Conservation (phyloP, 495 filamentous ascomycete genomes). For the Niebla homalea region DNA sequence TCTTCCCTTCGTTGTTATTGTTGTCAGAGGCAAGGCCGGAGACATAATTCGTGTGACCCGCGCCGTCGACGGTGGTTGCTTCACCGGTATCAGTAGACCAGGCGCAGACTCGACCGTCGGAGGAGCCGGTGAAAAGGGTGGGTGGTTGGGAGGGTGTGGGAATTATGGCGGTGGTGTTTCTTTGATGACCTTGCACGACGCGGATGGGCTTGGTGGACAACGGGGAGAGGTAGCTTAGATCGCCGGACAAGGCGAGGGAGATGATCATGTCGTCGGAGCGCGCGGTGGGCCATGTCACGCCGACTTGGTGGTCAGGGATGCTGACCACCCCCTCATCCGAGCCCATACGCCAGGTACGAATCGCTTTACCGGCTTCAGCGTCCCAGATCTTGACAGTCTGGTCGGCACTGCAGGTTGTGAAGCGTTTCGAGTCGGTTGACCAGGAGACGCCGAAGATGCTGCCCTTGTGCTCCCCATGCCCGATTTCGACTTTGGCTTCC, state of each 20-base stretch:
- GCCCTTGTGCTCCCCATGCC: conserved; percentile 74
- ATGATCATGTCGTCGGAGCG: conserved; percentile 77
- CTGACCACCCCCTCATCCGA: conserved; percentile 54
- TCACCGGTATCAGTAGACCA: conserved; percentile 64
- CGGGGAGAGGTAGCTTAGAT: conserved; percentile 76
- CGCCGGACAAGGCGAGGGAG: conserved; percentile 73
- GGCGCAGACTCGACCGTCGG: conserved; percentile 69
- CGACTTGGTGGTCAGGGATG: conserved; percentile 79
- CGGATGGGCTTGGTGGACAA: conserved; percentile 52
- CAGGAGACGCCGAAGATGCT: conserved; percentile 88
- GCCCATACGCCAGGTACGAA: conserved; percentile 79
- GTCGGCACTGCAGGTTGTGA: conserved; percentile 87
- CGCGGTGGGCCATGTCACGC: conserved; percentile 80
- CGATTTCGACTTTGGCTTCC: conserved; percentile 61
- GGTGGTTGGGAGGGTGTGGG: conserved; percentile 27
- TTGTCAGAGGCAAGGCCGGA: conserved; percentile 52
- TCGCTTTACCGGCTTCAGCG: conserved; percentile 58
- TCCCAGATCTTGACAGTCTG: conserved; percentile 88
- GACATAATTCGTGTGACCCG: conserved; percentile 69
- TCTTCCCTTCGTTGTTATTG: conserved; percentile 28
- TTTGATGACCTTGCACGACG: conserved; percentile 85
- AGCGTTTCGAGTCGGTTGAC: conserved; percentile 74
- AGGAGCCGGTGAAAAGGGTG: conserved; percentile 78
- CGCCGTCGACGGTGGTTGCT: conserved; percentile 58
- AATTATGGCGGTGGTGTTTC: conserved; percentile 58